A percentile compares a stretch with the other conserved stretches of the same genome.
These are phyloP conservation scores for Lithocarpus polystachyus DNA, from an alignment of 306 rosid species.

Conservation along the genomic window DNA sequence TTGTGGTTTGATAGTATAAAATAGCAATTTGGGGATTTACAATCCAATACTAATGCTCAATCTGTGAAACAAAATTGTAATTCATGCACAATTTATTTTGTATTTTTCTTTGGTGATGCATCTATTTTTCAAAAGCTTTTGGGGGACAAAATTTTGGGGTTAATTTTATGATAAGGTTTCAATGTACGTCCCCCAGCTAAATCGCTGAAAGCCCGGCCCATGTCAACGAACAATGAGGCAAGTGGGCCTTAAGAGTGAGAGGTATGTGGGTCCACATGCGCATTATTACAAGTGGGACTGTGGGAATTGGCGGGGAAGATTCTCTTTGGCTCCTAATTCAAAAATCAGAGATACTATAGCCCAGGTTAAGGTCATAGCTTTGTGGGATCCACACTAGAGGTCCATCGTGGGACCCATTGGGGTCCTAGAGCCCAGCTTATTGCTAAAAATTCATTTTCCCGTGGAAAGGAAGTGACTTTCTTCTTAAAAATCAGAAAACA, in stretches of 20 bases:
- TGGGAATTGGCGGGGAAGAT: background rate
- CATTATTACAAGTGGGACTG: slow-evolving; percentile 18
- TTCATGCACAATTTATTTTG: too few relatives aligned
- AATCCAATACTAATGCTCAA: too few relatives aligned
- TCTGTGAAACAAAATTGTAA: too few relatives aligned
- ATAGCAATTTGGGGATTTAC: too few relatives aligned
- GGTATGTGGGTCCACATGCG: background rate
- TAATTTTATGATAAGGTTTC: too few relatives aligned
- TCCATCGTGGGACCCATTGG: background rate
- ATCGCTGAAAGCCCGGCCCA: background rate
- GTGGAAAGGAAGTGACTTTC: background rate
- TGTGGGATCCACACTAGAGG: background rate
- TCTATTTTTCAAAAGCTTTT: too few relatives aligned
- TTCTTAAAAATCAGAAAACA: background rate
- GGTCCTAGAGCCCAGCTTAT: too few relatives aligned
- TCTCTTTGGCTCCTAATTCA: slow-evolving; percentile 4
- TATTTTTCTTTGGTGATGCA: too few relatives aligned
- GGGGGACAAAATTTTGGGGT: too few relatives aligned
- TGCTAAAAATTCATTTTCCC: too few relatives aligned
- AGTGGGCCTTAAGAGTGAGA: slow-evolving; percentile 3
- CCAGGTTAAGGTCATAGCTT: background rate
- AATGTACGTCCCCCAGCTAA: too few relatives aligned
- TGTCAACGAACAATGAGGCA: background rate
- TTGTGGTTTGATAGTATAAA: too few relatives aligned
- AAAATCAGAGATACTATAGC: background rate